These are phyloP conservation scores for Ulota crispa DNA, from an alignment of 225 moss, liverwort and hornwort species.

Conservation along the genomic window DNA sequence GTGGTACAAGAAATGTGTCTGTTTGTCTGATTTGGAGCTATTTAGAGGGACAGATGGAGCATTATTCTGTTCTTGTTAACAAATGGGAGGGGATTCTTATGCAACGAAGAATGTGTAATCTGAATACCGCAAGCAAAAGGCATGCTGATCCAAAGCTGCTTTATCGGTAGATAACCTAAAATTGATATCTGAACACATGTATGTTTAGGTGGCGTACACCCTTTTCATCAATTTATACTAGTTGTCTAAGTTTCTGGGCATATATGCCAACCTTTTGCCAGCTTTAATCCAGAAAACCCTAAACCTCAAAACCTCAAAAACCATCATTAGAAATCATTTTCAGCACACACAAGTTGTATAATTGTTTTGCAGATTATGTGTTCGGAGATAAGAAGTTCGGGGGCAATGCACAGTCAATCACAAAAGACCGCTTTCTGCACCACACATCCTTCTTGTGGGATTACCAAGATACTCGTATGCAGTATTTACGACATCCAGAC, in stretches of 20 bases:
- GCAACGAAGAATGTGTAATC: neutral
- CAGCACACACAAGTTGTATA: neutral
- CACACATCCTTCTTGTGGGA: constrained; percentile 97
- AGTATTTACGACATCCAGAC: constrained; percentile 68
- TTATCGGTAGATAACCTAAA: neutral
- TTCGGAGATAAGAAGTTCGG: constrained; percentile 78
- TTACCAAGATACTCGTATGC: constrained; percentile 75
- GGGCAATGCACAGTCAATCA: constrained; percentile 87
- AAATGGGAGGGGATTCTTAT: neutral
- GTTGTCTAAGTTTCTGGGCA: neutral
- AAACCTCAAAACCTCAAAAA: neutral
- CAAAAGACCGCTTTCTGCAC: constrained; percentile 77
- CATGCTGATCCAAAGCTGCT: neutral
- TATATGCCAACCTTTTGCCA: neutral
- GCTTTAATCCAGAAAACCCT: neutral
- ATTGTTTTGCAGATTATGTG: constrained; percentile 66
- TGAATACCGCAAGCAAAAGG: neutral
- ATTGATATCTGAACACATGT: neutral
- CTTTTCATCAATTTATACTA: neutral
- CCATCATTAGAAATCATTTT: neutral
- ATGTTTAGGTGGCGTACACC: too few species aligned
- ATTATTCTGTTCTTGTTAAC: neutral
- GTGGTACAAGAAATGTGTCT: too few species aligned
- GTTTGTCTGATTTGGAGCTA: too few species aligned
- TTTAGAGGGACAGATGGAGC: too few species aligned